Base-by-base conservation (phyloP, 1,139 yeast species). In the Wickerhamomyces sp. region DNA sequence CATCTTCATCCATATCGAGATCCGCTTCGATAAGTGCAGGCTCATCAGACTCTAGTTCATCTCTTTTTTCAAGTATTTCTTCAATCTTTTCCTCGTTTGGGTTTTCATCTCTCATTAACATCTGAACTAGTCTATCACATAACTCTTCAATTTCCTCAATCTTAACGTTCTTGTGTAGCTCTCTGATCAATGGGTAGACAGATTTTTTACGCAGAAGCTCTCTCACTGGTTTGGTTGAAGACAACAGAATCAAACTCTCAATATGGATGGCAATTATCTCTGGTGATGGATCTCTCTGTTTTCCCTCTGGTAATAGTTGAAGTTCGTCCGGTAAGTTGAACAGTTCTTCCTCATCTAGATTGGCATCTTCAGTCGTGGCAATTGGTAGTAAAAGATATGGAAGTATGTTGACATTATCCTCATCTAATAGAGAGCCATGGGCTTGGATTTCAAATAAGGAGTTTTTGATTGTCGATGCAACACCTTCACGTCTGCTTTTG, bases 41-140 rank as follows among this genome's bases (percentile, higher is more conserved):
- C 5, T 37, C 42, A 18, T 52, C 58, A 34, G 54, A 59, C 29
- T 47, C 45, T 34, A 59, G 60, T 7, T 53, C 61, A 8, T 58
- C 63, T n/a, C 61, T 64, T 27, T 60, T 68, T 37, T 73, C 70
- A 44, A 76, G 67, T 47, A 79, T 68, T 56, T 81, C 84, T 41
- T 79, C 81, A 34, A 76, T 69, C 50, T 72, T 72, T 42, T 69
- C 71, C 43, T 66, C 70, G n/a, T 50, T 46, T 18, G 73, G 72
- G 15, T 81, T 84, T 59, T 90, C 98, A 58, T 91, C 98, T 71
- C 98, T 81, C 91, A 85, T 84, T 53, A 90, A 72, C 83, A 88
- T 77, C 62, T 90, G 91, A 18, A 89, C 98, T 40, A 84, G 61
- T 64, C 87, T 75, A 53, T 84, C 88, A 67, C 87, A 79, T 48